Base-by-base conservation (phyloP, 1,284 basidiomycete genomes). In the Erythrobasidium hasegawianum region DNA sequence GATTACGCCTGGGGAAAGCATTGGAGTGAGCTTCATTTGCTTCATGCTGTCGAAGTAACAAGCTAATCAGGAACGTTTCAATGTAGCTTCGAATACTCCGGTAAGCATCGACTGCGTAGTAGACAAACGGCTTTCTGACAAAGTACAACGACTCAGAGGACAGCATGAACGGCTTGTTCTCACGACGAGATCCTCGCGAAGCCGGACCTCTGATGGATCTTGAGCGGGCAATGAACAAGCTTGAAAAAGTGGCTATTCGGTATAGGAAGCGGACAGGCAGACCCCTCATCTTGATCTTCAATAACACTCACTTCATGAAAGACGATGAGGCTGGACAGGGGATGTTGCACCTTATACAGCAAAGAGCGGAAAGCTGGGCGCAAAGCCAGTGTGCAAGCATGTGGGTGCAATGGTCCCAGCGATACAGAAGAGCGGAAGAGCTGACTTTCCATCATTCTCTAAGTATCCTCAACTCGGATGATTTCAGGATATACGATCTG, bases 271-370 rank as follows among this genome's bases (percentile, higher is more conserved):
- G 80, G 70, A 82, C 91, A 76, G 86, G 87, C 77, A 90, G 89
- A 8, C 89, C 87, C 72, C 89, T 90, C 11, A 92, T 96, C 74
- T 94, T 90, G 43, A 87, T 88, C 79, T 93, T 92, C 59, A 74
- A 68, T 14, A 74, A 64, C 41, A 75, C 90, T 2, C 66, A 68
- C 49, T 60, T 68, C 38, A 22, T 67, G 16, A 68, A 73, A 24
- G 69, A 73, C 71, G 84, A 89, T 68, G 86, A 87, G n/a, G 85
- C 85, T 26, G 90, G 89, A 0, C 81, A 82, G 68, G 84, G 86
- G 33, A 82, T 92, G 76, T 78, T 94, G 9, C 79, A 90, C 69
- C 89, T 90, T 74, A 81, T 92, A 16, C 90, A 92, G 75, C 88
- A 89, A 73, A 83, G 85, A 53, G 90, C 89, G 3, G 90, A 92